phyloP scores from a whole-genome alignment of 148 eudicot genomes.

The Arctostaphylos glauca region DNA sequence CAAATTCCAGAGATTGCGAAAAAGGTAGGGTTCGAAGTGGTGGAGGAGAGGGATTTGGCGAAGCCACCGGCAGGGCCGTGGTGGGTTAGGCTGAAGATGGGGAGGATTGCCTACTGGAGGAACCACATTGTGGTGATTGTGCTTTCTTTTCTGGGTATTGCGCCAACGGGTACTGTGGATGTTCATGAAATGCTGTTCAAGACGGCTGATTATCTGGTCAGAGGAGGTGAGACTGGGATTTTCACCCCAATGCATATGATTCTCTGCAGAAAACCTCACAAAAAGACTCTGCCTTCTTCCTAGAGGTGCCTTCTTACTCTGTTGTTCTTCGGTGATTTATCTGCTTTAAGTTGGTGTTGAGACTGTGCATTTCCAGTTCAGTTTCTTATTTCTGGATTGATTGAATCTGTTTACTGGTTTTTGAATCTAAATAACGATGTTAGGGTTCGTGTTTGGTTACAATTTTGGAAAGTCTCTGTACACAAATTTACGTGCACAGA shows the following conservation, averaged over 20 bases:
- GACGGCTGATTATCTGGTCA: slow-evolving; percentile 37
- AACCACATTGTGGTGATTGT: slow-evolving; percentile 36
- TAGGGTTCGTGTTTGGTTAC: too few relatives aligned
- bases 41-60: slow-evolving; percentile 35
- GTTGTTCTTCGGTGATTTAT: too few relatives aligned
- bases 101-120: slow-evolving; percentile 46
- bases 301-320: not conserved
- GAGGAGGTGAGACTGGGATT: slow-evolving; percentile 42
- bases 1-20: slow-evolving; percentile 35
- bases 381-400: too few relatives aligned
- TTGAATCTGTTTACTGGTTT: too few relatives aligned
- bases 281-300: not conserved
- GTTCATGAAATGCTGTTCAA: slow-evolving; percentile 48
- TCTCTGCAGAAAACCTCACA: slow-evolving; percentile 43
- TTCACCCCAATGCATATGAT: slow-evolving; percentile 49
- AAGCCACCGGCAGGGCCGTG: slow-evolving; percentile 41
- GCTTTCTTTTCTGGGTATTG: slow-evolving; percentile 35
- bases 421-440: too few relatives aligned
- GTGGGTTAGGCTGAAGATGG: slow-evolving; percentile 53
- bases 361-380: too few relatives aligned
- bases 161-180: slow-evolving; percentile 38
- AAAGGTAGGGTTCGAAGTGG: slow-evolving; percentile 44
- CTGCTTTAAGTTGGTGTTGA: too few relatives aligned
- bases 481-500: too few relatives aligned
- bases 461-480: too few relatives aligned